Conservation (phyloP, 1,139 yeast species). For the Tardiomyces depauwii region DNA sequence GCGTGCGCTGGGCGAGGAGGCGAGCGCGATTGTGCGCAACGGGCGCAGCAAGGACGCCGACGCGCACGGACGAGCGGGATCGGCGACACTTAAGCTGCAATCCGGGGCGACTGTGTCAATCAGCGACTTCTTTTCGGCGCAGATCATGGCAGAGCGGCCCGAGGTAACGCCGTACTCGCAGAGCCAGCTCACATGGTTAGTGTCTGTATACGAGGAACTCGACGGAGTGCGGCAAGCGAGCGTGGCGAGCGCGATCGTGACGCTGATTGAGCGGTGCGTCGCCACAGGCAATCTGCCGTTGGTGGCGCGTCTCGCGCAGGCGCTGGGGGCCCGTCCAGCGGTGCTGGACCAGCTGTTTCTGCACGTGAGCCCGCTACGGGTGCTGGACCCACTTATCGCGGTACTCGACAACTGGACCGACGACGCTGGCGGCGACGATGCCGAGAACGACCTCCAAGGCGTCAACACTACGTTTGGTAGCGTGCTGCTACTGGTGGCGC, state of each 20-base stretch:
- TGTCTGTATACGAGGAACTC: constrained; percentile 16
- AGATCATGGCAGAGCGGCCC: not conserved
- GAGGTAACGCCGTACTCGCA: not conserved
- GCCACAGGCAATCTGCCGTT: not conserved
- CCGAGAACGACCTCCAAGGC: constrained; percentile 46
- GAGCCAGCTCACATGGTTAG: constrained; percentile 6
- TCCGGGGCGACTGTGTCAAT: not conserved
- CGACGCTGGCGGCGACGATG: constrained; percentile 29
- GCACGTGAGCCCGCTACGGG: constrained; percentile 3
- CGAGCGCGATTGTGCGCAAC: not conserved
- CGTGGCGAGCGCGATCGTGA: not conserved
- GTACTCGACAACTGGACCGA: constrained; percentile 27
- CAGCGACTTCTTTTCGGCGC: not conserved
- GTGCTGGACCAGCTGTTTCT: constrained; percentile 10
- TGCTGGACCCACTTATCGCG: constrained; percentile 21
- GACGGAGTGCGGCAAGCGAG: constrained; percentile 17
- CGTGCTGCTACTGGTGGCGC: constrained; percentile 39
- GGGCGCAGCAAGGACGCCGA: not conserved
- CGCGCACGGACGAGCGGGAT: not conserved
- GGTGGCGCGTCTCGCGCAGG: constrained; percentile 27
- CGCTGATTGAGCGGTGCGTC: not conserved
- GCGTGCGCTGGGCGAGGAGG: constrained; percentile 34
- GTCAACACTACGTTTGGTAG: constrained; percentile 58
- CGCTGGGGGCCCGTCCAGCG: constrained; percentile 10
- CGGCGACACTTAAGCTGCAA: not conserved